A percentile compares a stretch with the other conserved stretches of the same genome.
Evolutionary conservation across 2,329 filamentous ascomycete species (phyloP).

Genomic region (Colletotrichum liriopes): DNA sequence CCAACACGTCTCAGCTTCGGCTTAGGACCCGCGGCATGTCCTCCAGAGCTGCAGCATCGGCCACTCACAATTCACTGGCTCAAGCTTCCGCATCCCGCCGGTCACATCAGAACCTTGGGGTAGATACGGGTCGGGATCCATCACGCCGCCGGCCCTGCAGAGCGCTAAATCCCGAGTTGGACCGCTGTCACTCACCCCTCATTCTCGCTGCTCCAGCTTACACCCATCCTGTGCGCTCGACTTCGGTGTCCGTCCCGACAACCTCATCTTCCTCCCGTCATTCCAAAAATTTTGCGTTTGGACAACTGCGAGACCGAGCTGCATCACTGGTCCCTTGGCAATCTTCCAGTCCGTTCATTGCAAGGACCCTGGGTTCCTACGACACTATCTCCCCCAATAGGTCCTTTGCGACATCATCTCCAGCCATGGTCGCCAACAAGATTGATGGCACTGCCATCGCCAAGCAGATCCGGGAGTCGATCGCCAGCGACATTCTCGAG

Average conservation of each 20-base stretch:
- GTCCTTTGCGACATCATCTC: constrained; percentile 64
- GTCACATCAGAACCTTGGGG: constrained; percentile 25
- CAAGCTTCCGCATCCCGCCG: constrained; percentile 16
- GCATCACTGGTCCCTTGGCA: constrained; percentile 33
- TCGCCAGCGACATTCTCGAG: constrained; percentile 85
- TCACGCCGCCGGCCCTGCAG: constrained; percentile 37
- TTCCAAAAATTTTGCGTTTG: constrained; percentile 13
- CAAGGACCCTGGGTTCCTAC: constrained; percentile 31
- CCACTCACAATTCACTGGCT: constrained; percentile 3
- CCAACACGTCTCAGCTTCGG: constrained; percentile 12
- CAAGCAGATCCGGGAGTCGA: constrained; percentile 87
- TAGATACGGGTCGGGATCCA: constrained; percentile 31
- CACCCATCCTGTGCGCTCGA: constrained; percentile 23
- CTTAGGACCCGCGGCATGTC: constrained; percentile 11
- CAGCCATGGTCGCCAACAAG: constrained; percentile 87
- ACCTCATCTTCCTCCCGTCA: constrained; percentile 17
- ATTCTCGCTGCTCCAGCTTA: constrained; percentile 37
- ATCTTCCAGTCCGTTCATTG: constrained; percentile 17
- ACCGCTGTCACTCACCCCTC: constrained; percentile 35
- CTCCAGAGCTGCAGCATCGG: not conserved
- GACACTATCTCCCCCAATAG: constrained; percentile 16
- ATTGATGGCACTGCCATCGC: constrained; percentile 98
- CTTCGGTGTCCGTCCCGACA: constrained; percentile 28
- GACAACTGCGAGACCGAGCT: constrained; percentile 31
- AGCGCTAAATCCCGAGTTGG: constrained; percentile 32